Evolutionary conservation across 208 protist genomes (phyloP), one percentile per base, ranked within the genome.

Genomic region (Kentomonas sorsogonicus): DNA sequence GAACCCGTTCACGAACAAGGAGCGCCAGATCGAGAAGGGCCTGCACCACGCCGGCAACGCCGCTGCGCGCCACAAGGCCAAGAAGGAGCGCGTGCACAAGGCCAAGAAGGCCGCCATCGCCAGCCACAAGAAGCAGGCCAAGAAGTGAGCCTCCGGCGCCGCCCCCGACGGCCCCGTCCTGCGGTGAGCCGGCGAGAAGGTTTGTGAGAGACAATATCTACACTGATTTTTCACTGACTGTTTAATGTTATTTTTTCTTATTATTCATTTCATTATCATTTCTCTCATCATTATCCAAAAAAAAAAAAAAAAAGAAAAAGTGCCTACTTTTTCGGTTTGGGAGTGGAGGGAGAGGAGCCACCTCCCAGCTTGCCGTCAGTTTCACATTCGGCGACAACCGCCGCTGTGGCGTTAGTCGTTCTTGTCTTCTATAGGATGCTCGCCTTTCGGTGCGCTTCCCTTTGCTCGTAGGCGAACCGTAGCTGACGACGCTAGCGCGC

Each of bases 1-100:
- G 63, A 89, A 84, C 72, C 81, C 81, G 43, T 89, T 80, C 74
- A 53, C 57, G 64, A 82, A 83, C 71, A 79, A 77, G 69, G 75
- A 79, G 73, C 58, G 54, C 22, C 43, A 39, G 4, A 79, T 74
- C 52, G 72, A 68, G 30, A 83, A 83, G 76, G 66, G 75, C 48
- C 52, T 79, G 56, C 74, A 63, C 64, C 67, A 79, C 69, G 53
- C 45, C 44, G 62, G 53, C 30, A 83, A 83, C 75, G 64, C 60
- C 62, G 66, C 72, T 40, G 68, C 59, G n/a, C 79, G 79, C 60
- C 74, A 57, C 69, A 54, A 66, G 59, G 59, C 71, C 56, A 80
- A 75, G 67, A 50, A 48, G 10, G 59, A 51, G 23, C 69, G 70
- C 36, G 16, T 77, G 4, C 34, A 48, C 64, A 86, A 86, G 69